Percentiles rank a stretch among this genome's conserved stretches.
Evolutionary conservation across 768 basidiomycete species (phyloP).

Genomic region (Jaapia argillacea): DNA sequence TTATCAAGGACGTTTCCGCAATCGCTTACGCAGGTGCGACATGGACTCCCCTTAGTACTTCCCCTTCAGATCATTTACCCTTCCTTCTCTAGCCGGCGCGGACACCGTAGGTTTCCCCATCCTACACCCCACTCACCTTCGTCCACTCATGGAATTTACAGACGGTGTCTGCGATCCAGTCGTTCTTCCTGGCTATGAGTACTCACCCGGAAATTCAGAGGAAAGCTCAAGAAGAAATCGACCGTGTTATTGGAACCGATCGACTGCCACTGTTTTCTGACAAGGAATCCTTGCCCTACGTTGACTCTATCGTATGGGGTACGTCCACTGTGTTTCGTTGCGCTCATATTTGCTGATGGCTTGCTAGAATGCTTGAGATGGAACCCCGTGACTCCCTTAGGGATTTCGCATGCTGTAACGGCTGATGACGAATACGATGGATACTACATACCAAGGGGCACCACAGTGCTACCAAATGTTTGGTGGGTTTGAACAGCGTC

Average conservation of each 20-base stretch:
- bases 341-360: slow-evolving; percentile 6
- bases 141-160: not conserved
- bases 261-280: slow-evolving; percentile 9
- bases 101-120: not conserved
- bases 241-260: slow-evolving; percentile 9
- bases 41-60: no score
- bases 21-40: not conserved
- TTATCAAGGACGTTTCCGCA: not conserved
- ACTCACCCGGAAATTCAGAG: slow-evolving; percentile 12
- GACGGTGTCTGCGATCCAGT: slow-evolving; percentile 6
- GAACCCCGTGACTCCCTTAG: not conserved
- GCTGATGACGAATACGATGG: slow-evolving; percentile 2
- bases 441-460: slow-evolving; percentile 6
- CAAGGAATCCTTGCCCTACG: slow-evolving; percentile 9
- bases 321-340: slow-evolving; percentile 12
- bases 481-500: slow-evolving; percentile 7
- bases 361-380: slow-evolving; percentile 4
- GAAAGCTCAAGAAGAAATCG: slow-evolving; percentile 9
- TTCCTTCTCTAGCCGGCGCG: not conserved
- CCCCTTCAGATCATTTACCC: no score
- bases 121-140: not conserved
- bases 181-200: slow-evolving; percentile 14
- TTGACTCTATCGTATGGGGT: slow-evolving; percentile 9
- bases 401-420: slow-evolving; percentile 2
- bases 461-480: slow-evolving; percentile 8